Base-by-base conservation (phyloP, 2,329 filamentous ascomycete genomes). In the Elsinoe arachidis region DNA sequence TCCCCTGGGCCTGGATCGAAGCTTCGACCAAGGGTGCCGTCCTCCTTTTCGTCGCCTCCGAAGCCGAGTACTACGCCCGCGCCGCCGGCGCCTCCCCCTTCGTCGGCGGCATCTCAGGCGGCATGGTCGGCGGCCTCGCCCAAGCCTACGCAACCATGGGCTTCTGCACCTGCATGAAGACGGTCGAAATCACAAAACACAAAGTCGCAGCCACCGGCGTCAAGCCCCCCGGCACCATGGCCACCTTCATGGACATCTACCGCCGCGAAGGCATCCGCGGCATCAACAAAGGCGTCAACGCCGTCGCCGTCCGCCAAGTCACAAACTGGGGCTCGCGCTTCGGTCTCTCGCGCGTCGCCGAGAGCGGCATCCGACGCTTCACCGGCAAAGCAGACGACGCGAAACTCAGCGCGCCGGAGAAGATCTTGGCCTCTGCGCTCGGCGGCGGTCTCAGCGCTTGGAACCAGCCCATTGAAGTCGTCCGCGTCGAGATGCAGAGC, bases 101-200 rank as follows among this genome's bases (percentile, higher is more conserved):
- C 74, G 79, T 87, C 54, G 84, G 85, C 65, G 93, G 93, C 71
- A 97, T 99, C 76, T 72, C 80, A 33, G 93, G 93, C 69, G 93
- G 93, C 74, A 90, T 99, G 80, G 81, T 85, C 19, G 93, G 93
- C 72, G 93, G 93, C 81, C 85, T 99, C 59, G 93, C 92, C 47
- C 93, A 99, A 78, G 93, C 93, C 60, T 99, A 99, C 74, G 93
- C 93, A 64, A 99, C 93, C 73, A 99, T 99, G 92, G 93, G 93
- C 66, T 99, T 99, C 85, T 99, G 93, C 78, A 99, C 93, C 61
- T 99, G 93, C 83, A 99, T 99, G 93, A 99, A 99, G 85, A 99
- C 93, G 63, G 93, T 97, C 65, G 93, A 99, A 76, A 99, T 99
- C 76, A 99, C 93, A 70, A 95, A 96, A 78, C 87, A 93, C 81